phyloP scores from a whole-genome alignment of 176 grass and related monocot species.

The Aegilops bicornis region DNA sequence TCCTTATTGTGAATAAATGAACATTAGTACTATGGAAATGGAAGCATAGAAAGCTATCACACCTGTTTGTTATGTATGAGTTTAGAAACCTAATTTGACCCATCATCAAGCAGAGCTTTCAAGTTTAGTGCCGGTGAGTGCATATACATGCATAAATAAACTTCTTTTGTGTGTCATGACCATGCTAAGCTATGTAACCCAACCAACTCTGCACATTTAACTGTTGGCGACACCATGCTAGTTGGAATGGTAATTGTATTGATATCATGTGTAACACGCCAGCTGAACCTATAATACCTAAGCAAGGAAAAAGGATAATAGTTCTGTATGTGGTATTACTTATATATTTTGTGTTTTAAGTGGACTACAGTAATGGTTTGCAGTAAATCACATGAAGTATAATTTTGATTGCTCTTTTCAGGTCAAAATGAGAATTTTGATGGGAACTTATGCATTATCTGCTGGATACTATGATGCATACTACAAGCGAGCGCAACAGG shows the following conservation, averaged over 20 bases:
- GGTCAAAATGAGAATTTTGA: conserved; percentile 99
- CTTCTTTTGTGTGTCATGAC: no score
- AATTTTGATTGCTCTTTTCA: conserved; percentile 40
- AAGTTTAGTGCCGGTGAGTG: not conserved
- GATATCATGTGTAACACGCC: not conserved
- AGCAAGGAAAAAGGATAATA: not conserved
- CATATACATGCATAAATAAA: not conserved
- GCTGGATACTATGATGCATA: conserved; percentile 97
- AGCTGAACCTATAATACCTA: conserved; percentile 1
- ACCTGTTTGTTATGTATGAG: not conserved
- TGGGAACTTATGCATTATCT: conserved; percentile 96
- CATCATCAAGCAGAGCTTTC: conserved; percentile 13
- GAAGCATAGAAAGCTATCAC: not conserved
- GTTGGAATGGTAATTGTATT: not conserved
- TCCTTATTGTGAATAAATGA: not conserved
- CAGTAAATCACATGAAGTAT: conserved; percentile 15
- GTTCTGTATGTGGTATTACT: not conserved
- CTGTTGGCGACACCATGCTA: not conserved
- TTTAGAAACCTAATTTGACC: not conserved
- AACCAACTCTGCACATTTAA: not conserved
- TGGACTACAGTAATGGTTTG: not conserved
- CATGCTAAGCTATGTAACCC: no score
- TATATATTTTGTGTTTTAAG: conserved; percentile 31
- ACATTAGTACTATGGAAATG: not conserved
- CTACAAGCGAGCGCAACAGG: conserved; percentile 95